Conservation (phyloP, 1,284 basidiomycete genomes). For the Cystobasidium slooffiae region DNA sequence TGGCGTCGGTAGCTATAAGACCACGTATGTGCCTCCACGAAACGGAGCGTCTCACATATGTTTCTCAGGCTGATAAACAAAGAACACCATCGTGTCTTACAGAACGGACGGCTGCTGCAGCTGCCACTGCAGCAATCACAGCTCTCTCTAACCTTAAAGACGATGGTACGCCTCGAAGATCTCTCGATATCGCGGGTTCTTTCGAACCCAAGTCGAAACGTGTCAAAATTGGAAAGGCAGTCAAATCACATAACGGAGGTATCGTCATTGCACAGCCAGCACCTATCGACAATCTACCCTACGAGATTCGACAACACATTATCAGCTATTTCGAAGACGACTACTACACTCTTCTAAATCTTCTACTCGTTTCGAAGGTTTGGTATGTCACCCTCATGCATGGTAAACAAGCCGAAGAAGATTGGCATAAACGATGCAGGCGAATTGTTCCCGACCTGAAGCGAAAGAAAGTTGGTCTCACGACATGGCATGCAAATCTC, state of each 20-base stretch:
- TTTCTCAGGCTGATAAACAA: not conserved
- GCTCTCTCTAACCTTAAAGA: not conserved
- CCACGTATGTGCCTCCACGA: no score
- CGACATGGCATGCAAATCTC: slow-evolving; percentile 1
- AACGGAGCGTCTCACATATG: no score
- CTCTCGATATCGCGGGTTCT: no score
- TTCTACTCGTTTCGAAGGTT: slow-evolving; percentile 14
- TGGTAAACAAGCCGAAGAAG: not conserved
- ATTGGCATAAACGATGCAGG: slow-evolving; percentile 11
- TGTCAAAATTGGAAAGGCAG: not conserved
- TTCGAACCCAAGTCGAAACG: no score
- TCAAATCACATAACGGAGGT: not conserved
- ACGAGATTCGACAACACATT: slow-evolving; percentile 3
- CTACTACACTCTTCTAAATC: slow-evolving; percentile 5
- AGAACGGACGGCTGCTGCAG: slow-evolving; percentile 2
- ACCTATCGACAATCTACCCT: slow-evolving; percentile 5
- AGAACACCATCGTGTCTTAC: not conserved
- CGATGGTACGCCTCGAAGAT: not conserved
- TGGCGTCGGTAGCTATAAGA: no score
- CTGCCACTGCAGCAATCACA: slow-evolving; percentile 13
- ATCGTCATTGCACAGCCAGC: not conserved
- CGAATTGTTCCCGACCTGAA: not conserved
- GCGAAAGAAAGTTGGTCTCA: not conserved
- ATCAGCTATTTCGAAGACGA: slow-evolving; percentile 1
- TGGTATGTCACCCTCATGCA: slow-evolving; percentile 7